A percentile compares a stretch with the other conserved stretches of the same genome.
Evolutionary conservation across 2,329 filamentous ascomycete species (phyloP).

Genomic region (Colletotrichum filicis): DNA sequence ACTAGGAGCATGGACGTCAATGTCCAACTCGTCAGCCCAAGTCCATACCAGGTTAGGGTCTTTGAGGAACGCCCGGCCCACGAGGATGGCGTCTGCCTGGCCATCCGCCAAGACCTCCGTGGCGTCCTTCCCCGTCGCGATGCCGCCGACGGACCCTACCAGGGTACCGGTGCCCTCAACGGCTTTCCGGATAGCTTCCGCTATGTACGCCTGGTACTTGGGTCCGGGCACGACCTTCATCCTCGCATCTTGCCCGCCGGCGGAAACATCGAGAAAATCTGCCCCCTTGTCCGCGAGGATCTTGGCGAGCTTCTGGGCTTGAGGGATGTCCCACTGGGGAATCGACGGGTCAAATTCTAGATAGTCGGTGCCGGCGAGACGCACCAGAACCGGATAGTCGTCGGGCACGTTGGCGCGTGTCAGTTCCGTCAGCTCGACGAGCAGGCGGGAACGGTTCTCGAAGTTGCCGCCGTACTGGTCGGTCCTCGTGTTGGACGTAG

Average conservation of each 20-base stretch:
- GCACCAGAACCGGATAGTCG: conserved; percentile 75
- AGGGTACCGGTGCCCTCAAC: conserved; percentile 64
- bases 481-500: conserved; percentile 55
- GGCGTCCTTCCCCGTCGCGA: conserved; percentile 54
- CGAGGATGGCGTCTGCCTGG: conserved; percentile 58
- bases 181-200: conserved; percentile 72
- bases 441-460: conserved; percentile 55
- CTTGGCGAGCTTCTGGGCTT: conserved; percentile 71
- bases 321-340: conserved; percentile 72
- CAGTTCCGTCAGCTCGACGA: conserved; percentile 61
- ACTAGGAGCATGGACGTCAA: conserved; percentile 55
- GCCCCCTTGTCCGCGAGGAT: conserved; percentile 72
- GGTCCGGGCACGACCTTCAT: conserved; percentile 69
- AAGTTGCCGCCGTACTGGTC: conserved; percentile 59
- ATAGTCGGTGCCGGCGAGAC: conserved; percentile 79
- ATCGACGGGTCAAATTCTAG: conserved; percentile 67
- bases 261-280: conserved; percentile 78
- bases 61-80: conserved; percentile 64
- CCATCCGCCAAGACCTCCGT: conserved; percentile 56
- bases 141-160: conserved; percentile 57
- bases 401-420: conserved; percentile 70
- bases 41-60: conserved; percentile 64
- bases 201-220: conserved; percentile 77
- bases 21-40: conserved; percentile 63
- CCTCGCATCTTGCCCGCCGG: conserved; percentile 70